Percentiles rank a stretch among this genome's conserved stretches.
Evolutionary conservation across 768 basidiomycete species (phyloP).

Genomic region (Serendipita sp.): DNA sequence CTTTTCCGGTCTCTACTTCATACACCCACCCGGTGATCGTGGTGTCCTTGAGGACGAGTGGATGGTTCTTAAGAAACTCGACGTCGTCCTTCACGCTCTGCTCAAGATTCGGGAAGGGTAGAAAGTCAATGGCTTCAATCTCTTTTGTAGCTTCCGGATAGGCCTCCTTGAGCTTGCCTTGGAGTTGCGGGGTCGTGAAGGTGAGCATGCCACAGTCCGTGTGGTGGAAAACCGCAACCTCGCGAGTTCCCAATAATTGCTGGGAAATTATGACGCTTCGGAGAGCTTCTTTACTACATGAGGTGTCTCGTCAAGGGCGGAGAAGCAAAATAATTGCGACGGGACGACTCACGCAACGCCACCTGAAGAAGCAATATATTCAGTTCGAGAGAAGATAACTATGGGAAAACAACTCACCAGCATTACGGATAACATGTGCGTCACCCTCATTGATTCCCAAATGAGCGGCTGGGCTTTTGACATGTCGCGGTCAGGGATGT

Average conservation of each 20-base stretch:
- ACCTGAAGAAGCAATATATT: neutral
- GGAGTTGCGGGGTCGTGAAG: conserved; percentile 37
- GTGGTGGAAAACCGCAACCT: conserved; percentile 56
- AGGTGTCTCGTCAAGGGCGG: neutral
- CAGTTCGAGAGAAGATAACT: no score
- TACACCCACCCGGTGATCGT: conserved; percentile 53
- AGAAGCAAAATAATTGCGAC: neutral
- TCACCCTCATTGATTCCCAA: conserved; percentile 52
- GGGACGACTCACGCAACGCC: neutral
- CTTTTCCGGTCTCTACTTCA: conserved; percentile 47
- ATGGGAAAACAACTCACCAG: no score
- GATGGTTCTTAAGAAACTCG: conserved; percentile 37
- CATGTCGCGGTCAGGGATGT: conserved; percentile 1
- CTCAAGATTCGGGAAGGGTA: conserved; percentile 38
- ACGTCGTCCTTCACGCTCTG: conserved; percentile 44
- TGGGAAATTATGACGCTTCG: conserved; percentile 58
- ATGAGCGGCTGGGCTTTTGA: conserved; percentile 35
- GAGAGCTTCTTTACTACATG: conserved; percentile 42
- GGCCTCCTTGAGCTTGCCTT: conserved; percentile 32
- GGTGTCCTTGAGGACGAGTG: conserved; percentile 38
- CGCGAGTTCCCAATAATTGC: conserved; percentile 51
- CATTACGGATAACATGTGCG: conserved; percentile 59
- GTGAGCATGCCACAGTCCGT: conserved; percentile 60
- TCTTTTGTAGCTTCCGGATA: conserved; percentile 17
- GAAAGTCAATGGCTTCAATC: conserved; percentile 37